phyloP scores from a whole-genome alignment of 257 asterid species.

The Solanum peruvianum region DNA sequence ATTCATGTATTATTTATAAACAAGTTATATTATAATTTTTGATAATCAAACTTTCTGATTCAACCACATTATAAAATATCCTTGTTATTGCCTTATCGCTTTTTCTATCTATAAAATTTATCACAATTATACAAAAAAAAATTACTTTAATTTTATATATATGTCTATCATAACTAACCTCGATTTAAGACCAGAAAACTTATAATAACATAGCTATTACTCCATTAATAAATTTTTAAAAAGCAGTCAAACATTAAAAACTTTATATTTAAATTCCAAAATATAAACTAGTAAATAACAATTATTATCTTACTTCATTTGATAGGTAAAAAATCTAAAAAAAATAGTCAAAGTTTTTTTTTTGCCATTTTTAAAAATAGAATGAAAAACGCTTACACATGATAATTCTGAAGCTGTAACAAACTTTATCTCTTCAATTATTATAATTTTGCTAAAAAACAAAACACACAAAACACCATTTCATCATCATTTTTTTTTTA shows the following conservation, averaged over 20 bases:
- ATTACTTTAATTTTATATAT: neutral
- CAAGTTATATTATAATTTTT: too few relatives aligned
- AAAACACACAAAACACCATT: neutral
- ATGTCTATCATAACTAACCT: neutral
- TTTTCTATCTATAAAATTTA: neutral
- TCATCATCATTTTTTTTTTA: neutral
- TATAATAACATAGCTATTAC: neutral
- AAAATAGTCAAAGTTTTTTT: neutral
- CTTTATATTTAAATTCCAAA: neutral
- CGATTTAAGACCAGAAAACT: neutral
- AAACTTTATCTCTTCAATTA: neutral
- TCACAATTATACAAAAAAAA: rapidly evolving
- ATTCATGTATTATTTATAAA: neutral
- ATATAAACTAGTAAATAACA: neutral
- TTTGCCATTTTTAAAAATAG: neutral
- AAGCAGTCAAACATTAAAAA: neutral
- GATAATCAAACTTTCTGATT: neutral
- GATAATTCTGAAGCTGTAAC: neutral
- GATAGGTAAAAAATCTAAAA: neutral
- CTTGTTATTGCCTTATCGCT: neutral
- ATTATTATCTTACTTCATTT: neutral
- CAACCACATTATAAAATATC: neutral
- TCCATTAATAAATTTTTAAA: neutral
- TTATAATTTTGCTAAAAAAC: neutral
- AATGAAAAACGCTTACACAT: neutral